Percentiles rank a stretch among this genome's conserved stretches.
phyloP scores from a whole-genome alignment of 139 green algal species.

The Dunaliella sp. region DNA sequence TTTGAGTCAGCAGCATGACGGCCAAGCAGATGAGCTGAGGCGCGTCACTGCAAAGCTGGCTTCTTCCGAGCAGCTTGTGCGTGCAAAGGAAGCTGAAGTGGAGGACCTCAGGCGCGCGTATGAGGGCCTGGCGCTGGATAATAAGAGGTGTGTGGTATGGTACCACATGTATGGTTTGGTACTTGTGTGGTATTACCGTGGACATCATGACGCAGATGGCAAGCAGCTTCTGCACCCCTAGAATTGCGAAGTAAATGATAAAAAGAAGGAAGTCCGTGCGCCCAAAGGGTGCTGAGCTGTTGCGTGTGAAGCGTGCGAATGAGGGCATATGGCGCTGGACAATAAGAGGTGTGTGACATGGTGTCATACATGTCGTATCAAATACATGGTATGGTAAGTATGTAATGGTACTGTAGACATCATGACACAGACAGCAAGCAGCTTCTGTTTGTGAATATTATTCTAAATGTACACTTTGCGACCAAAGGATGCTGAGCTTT shows the following conservation, averaged over 20 bases:
- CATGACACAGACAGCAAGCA: conserved; percentile 59
- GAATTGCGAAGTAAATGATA: too few relatives aligned
- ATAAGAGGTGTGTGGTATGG: conserved; percentile 20
- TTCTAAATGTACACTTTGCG: conserved; percentile 32
- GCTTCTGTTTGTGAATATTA: too few relatives aligned
- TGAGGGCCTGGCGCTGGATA: conserved; percentile 56
- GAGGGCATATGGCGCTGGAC: conserved; percentile 56
- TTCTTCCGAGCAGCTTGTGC: conserved; percentile 46
- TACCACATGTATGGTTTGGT: not conserved
- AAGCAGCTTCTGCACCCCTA: too few relatives aligned
- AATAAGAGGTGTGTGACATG: conserved; percentile 26
- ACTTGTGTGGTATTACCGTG: not conserved
- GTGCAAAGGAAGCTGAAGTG: conserved; percentile 52
- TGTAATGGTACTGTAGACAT: conserved; percentile 19
- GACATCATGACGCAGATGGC: conserved; percentile 60
- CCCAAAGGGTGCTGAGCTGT: not conserved
- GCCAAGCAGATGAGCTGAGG: conserved; percentile 24
- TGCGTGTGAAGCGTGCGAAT: conserved; percentile 19
- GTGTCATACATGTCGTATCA: too few relatives aligned
- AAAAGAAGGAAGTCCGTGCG: conserved; percentile 36
- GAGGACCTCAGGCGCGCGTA: conserved; percentile 58
- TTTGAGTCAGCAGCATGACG: conserved; percentile 18
- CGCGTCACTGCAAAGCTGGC: conserved; percentile 15
- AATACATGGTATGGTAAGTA: not conserved
- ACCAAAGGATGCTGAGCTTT: not conserved